Base-by-base conservation (phyloP, 1,139 yeast species). In the Arxiozyma heterogenica region DNA sequence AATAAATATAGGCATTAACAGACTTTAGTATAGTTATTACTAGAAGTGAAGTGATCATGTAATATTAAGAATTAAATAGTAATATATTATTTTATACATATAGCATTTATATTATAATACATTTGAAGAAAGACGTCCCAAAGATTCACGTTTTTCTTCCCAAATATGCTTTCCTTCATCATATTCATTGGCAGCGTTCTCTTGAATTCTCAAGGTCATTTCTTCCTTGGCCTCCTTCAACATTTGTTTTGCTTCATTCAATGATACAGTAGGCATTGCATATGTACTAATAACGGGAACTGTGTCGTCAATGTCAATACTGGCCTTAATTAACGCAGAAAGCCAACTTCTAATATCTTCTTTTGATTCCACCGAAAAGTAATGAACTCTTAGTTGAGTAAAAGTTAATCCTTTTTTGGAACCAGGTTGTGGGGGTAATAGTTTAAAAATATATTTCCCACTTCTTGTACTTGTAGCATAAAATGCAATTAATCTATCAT, bases 401-500 rank as follows among this genome's bases (percentile, higher is more conserved):
- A 94, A 93, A 0, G 96, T 91, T 55, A 94, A 80, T 0, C 98
- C 98, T 70, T 91, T 93, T 60, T 85, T 84, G 59, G 93, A 88
- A 0, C 99, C 99, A 0, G 98, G 98, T 1, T 96, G 96, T 0
- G 99, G 99, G 2, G 99, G 99, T 1, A 90, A 83, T 21, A 93
- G 70, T 71, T 94, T 93, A 74, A 93, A 93, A 65, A 96, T 90
- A 66, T 83, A 87, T 49, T 95, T 77, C 18, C 98, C 98, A 53
- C 86, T 86, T n/a, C 97, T 96, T 3, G 95, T 86, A 39, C 93
- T 83, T 1, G 96, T 93, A 1, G 98, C 97, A 71, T 88, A 87
- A 53, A 91, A 73, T 0, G 97, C 86, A 47, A 89, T 82, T 57
- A 87, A 77, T 65, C 86, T 81, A 68, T 90, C 97, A 51, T 86